Evolutionary conservation across 2,329 filamentous ascomycete genomes (phyloP), one percentile per base, ranked within the genome.

Genomic region (Pseudopyrenochaeta lycopersici): DNA sequence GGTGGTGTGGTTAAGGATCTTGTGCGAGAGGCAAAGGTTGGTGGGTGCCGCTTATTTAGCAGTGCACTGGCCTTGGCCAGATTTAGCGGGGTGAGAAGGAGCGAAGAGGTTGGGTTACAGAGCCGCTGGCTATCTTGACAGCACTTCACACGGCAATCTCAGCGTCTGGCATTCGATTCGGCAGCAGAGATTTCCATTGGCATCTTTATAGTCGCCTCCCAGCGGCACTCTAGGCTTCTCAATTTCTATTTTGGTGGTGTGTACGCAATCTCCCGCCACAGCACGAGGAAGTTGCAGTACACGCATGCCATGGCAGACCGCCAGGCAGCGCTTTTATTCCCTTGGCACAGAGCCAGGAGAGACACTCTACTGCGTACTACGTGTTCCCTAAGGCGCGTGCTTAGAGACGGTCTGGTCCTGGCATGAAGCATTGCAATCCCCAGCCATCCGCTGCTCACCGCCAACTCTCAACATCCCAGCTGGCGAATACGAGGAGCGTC

Each of bases 41-140:
- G 67, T 68, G 60, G 60, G 60, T 71, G 70, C 68, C 74, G 72
- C 71, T 74, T 76, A 76, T 76, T 76, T 76, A 75, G 73, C 74
- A 73, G 77, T 69, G 63, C 70, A 42, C 40, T 42, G 64, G 64
- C 67, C 72, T 75, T 73, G 70, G 72, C 72, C 66, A 72, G 68
- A 64, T 71, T 70, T 73, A 67, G 71, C 66, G 71, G 70, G 66
- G 70, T 66, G 65, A 68, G 64, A 62, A 70, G 68, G 63, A 60
- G 61, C 56, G 56, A 57, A 58, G 56, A 48, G 60, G 55, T 42
- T 42, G 40, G 40, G 40, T 41, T 42, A 17, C 40, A 39, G 36
- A 20, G 35, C 20, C 12, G 20, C 36, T 21, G 36, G 20, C 12
- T 14, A 20, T 23, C 45, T 20, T 23, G 11, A 20, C 36, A 21